A percentile compares a stretch with the other conserved stretches of the same genome.
Conservation (phyloP, 169 alveolate genomes). For the Eimeria acervulina region DNA sequence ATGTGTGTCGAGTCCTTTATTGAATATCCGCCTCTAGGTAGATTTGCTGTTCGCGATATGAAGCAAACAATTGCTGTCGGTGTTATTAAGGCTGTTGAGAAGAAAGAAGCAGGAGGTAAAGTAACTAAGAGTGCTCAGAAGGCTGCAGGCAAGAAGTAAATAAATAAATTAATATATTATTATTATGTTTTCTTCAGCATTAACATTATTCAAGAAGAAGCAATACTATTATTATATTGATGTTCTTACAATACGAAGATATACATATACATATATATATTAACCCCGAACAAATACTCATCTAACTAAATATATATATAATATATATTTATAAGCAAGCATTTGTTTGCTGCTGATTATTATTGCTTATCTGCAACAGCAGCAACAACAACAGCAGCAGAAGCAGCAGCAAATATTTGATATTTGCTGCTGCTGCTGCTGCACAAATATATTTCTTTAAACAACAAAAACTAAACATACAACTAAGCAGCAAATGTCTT, state of each 20-base stretch:
- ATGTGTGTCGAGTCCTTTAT: constrained; percentile 98
- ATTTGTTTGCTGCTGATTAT: too few relatives aligned
- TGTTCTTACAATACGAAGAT: too few relatives aligned
- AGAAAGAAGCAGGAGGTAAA: constrained; percentile 96
- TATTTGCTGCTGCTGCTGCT: neutral
- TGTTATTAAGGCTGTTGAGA: constrained; percentile 97
- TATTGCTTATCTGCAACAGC: too few relatives aligned
- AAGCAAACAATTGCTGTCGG: constrained; percentile 99
- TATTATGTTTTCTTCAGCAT: neutral
- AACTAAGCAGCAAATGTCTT: too few relatives aligned
- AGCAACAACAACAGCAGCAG: neutral
- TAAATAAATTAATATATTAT: neutral
- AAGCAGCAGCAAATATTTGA: too few relatives aligned
- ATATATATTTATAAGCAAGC: neutral
- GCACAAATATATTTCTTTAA: too few relatives aligned
- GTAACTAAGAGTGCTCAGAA: constrained; percentile 89
- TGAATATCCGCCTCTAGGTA: constrained; percentile 99
- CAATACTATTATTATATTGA: neutral
- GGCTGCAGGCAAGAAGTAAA: constrained; percentile 69
- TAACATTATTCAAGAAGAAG: neutral
- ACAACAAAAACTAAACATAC: too few relatives aligned
- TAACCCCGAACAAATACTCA: neutral
- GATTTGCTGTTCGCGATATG: constrained; percentile 99
- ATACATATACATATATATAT: neutral
- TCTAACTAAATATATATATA: neutral